Conservation (phyloP, 2,329 filamentous ascomycete species). For the Colletotrichum filicis region DNA sequence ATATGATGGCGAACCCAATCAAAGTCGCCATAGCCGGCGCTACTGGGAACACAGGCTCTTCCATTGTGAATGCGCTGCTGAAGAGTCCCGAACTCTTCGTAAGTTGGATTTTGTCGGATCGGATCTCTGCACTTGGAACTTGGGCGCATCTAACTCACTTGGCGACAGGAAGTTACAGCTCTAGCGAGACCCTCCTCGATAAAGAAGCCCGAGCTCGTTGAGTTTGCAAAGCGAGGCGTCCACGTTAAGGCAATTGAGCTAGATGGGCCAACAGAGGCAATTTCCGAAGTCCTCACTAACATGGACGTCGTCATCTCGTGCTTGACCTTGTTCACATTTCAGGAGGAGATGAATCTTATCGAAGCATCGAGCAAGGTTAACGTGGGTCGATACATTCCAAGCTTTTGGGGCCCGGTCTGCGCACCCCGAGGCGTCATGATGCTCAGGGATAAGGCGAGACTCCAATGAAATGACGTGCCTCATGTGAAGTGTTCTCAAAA, state of each 20-base stretch:
- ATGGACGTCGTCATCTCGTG: conserved; percentile 58
- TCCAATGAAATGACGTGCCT: too few species aligned
- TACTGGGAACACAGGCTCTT: conserved; percentile 52
- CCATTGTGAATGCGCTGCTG: conserved; percentile 51
- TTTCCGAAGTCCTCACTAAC: conserved; percentile 43
- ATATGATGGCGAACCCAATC: conserved; percentile 16
- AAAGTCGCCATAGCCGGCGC: conserved; percentile 52
- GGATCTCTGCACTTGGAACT: too few species aligned
- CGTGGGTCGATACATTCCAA: conserved; percentile 63
- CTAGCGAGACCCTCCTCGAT: too few species aligned
- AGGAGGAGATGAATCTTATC: conserved; percentile 56
- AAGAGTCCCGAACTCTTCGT: conserved; percentile 43
- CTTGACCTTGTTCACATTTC: conserved; percentile 46
- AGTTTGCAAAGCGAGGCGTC: too few species aligned
- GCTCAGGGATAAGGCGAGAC: conserved; percentile 36
- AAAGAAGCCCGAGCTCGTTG: too few species aligned
- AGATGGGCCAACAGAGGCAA: too few species aligned
- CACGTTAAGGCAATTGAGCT: too few species aligned
- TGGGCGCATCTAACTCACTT: conserved; percentile 58
- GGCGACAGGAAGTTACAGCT: too few species aligned
- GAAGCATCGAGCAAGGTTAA: conserved; percentile 59
- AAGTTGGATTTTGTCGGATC: not conserved
- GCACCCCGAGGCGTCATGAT: conserved; percentile 48
- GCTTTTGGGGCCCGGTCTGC: conserved; percentile 57
- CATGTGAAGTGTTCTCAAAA: too few species aligned